Evolutionary conservation across 768 basidiomycete genomes (phyloP), one percentile per base, ranked within the genome.

Genomic region (Pleurotus platypus): DNA sequence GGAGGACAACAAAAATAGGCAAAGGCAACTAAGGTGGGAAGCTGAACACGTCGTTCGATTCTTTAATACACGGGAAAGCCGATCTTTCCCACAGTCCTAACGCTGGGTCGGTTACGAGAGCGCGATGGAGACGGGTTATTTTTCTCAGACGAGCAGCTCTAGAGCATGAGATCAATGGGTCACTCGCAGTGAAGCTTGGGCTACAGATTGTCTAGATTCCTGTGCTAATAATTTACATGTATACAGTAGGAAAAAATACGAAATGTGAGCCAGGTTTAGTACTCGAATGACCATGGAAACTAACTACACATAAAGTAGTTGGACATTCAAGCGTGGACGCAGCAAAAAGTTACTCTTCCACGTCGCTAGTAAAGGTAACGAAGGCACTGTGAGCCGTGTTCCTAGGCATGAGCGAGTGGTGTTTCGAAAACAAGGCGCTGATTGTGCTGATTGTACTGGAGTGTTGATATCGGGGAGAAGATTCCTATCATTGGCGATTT

Each of bases 261-360:
- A 43, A 59, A 73, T 81, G 75, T 85, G 63, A 67, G 75, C 84
- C 71, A 70, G 77, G 80, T 75, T 86, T 89, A 89, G 87, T 89
- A 87, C 87, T 88, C 86, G 80, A 84, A 80, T 79, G 80, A 65
- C 83, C 87, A 88, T 72, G 57, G 56, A 51, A 53, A 63, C 40
- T 55, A 60, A 66, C 56, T 61, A 68, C 75, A 70, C 67, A 56
- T 26, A 57, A 64, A 58, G 67, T 65, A 77, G 75, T 70, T 78
- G 79, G 79, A 72, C 81, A 81, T 75, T 82, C 86, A 83, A 90
- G 87, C 78, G 87, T 89, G 87, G 87, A 89, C 82, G 81, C 77
- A 72, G 82, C 72, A 69, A 13, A 47, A 61, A 51, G 56, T 80
- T 49, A 37, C 66, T 89, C 80, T 89, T 76, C 88, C 88, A 89